Conservation (phyloP, 163 green algal species). For the Scenedesmus sp. region DNA sequence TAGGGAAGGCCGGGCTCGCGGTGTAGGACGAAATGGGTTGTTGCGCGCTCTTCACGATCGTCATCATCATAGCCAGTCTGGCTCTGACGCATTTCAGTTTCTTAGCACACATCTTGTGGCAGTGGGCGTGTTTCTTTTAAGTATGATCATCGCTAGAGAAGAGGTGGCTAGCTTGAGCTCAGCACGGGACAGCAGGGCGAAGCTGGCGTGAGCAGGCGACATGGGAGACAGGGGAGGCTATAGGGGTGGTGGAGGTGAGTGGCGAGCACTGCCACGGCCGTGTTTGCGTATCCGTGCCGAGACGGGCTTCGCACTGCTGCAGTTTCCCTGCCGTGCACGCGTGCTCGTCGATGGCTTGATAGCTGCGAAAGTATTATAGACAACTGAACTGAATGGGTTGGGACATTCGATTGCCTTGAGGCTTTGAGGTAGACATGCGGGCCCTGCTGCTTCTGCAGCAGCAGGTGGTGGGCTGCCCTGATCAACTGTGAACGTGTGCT, state of each 20-base stretch:
- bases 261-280: neutral
- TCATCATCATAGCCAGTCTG: no score
- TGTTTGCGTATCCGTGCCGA: neutral
- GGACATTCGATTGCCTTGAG: neutral
- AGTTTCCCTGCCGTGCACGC: neutral
- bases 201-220: neutral
- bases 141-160: neutral
- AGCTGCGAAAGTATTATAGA: no score
- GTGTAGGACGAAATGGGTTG: no score
- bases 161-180: neutral
- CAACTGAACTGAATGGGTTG: no score
- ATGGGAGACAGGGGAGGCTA: conserved; percentile 7
- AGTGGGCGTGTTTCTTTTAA: neutral
- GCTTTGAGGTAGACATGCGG: neutral
- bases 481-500: neutral
- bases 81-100: no score
- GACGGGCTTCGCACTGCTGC: neutral
- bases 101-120: no score
- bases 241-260: conserved; percentile 1
- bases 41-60: no score
- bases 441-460: neutral
- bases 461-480: neutral
- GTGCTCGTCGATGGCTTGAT: neutral
- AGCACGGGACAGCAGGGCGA: neutral
- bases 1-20: no score